These are phyloP conservation scores for Metschnikowia colocasiae DNA, from an alignment of 805 yeast genomes.

Conservation along the genomic window DNA sequence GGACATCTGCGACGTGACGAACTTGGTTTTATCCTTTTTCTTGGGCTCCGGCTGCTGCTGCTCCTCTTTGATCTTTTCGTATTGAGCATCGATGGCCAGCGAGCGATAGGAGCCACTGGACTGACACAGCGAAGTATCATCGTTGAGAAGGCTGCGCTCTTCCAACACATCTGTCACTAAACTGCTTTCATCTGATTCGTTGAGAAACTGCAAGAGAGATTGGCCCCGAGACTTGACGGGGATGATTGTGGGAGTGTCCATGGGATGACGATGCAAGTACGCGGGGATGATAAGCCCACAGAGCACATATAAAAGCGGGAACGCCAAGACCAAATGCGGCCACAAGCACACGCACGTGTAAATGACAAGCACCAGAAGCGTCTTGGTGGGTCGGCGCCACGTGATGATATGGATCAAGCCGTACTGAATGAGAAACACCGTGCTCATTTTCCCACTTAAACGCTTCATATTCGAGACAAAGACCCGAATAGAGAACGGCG, in stretches of 20 bases:
- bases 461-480: slow-evolving; percentile 56
- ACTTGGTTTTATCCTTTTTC: slow-evolving; percentile 18
- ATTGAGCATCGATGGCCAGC: slow-evolving; percentile 15
- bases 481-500: slow-evolving; percentile 54
- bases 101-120: slow-evolving; percentile 12
- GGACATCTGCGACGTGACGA: slow-evolving; percentile 36
- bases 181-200: slow-evolving; percentile 29
- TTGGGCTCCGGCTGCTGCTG: not conserved
- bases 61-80: slow-evolving; percentile 3
- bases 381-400: slow-evolving; percentile 74
- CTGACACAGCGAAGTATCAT: slow-evolving; percentile 9
- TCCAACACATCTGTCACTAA: slow-evolving; percentile 31
- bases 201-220: slow-evolving; percentile 44
- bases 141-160: slow-evolving; percentile 10
- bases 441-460: slow-evolving; percentile 53
- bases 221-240: slow-evolving; percentile 51
- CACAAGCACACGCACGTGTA: slow-evolving; percentile 67
- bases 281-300: slow-evolving; percentile 66
- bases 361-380: slow-evolving; percentile 54
- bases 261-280: slow-evolving; percentile 65
- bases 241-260: slow-evolving; percentile 41
- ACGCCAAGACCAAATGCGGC: slow-evolving; percentile 62
- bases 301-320: slow-evolving; percentile 57
- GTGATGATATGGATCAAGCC: slow-evolving; percentile 56
- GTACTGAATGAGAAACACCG: slow-evolving; percentile 58